These are phyloP conservation scores for Theileria sp. DNA, from an alignment of 169 alveolate genomes.

Conservation along the genomic window DNA sequence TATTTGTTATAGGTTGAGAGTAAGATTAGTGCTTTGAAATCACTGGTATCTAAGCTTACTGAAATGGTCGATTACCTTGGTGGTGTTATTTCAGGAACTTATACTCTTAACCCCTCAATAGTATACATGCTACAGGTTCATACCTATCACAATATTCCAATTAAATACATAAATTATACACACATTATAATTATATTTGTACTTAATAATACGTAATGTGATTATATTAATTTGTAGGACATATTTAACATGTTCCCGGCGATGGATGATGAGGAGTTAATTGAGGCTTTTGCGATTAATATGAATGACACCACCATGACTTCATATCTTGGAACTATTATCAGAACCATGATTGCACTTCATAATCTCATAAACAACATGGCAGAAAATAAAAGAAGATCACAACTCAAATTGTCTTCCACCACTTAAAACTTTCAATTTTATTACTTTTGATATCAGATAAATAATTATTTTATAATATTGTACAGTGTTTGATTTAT, in stretches of 20 bases:
- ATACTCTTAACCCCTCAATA: conserved; percentile 85
- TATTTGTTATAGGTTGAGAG: conserved; percentile 61
- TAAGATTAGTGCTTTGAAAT: conserved; percentile 71
- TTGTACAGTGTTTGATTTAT: not conserved
- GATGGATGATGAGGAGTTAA: conserved; percentile 80
- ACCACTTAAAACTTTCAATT: not conserved
- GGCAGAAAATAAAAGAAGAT: conserved; percentile 80
- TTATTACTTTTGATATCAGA: no score
- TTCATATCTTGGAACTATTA: conserved; percentile 89
- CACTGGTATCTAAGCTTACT: conserved; percentile 60
- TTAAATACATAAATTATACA: no score
- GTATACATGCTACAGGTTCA: conserved; percentile 85
- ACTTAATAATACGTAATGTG: not conserved
- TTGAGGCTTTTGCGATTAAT: conserved; percentile 88
- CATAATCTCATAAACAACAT: conserved; percentile 93
- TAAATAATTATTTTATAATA: no score
- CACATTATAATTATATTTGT: no score
- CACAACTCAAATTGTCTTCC: conserved; percentile 15
- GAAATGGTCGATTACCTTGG: conserved; percentile 73
- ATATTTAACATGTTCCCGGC: conserved; percentile 93
- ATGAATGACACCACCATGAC: conserved; percentile 91
- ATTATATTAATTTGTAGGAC: conserved; percentile 78
- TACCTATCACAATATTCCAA: not conserved
- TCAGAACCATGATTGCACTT: conserved; percentile 90
- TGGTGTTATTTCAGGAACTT: conserved; percentile 82